A percentile compares a stretch with the other conserved stretches of the same genome.
Conservation (phyloP, 495 filamentous ascomycete species). For the Geoglossum glabrum region DNA sequence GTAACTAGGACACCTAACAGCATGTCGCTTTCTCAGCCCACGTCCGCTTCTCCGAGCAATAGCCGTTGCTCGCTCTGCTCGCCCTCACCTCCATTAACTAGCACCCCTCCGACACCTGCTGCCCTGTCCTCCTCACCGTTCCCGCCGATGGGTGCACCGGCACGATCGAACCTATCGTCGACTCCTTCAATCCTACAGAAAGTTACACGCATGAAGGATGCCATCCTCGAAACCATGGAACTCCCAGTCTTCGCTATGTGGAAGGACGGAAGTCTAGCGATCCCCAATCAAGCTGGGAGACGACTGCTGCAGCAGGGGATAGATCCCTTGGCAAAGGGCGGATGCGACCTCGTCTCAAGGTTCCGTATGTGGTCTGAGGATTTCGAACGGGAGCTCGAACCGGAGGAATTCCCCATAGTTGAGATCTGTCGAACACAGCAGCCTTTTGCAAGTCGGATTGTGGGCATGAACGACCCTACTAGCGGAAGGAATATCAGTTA, state of each 20-base stretch:
- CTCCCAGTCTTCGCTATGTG: constrained; percentile 52
- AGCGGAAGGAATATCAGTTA: constrained; percentile 26
- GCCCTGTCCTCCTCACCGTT: constrained; percentile 27
- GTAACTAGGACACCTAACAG: constrained; percentile 17
- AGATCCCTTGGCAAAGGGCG: constrained; percentile 24
- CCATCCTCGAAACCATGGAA: constrained; percentile 43
- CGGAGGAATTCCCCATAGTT: constrained; percentile 39
- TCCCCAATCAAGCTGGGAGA: constrained; percentile 41
- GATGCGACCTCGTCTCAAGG: constrained; percentile 29
- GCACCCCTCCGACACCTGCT: constrained; percentile 20
- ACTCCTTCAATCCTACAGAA: constrained; percentile 42
- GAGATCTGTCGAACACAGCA: constrained; percentile 33
- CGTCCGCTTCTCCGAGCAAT: constrained; percentile 7
- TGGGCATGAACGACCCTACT: constrained; percentile 36
- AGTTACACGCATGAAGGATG: constrained; percentile 46
- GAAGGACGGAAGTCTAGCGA: constrained; percentile 44
- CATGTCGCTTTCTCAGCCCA: constrained; percentile 12
- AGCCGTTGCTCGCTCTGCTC: constrained; percentile 15
- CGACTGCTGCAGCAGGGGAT: constrained; percentile 26
- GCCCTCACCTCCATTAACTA: constrained; percentile 19
- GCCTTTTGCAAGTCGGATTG: constrained; percentile 28
- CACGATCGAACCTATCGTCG: constrained; percentile 21
- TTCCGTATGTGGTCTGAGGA: constrained; percentile 39
- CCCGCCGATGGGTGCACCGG: constrained; percentile 38
- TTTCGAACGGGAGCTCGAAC: constrained; percentile 33